Evolutionary conservation across 1,284 basidiomycete species (phyloP), one percentile per base, ranked within the genome.

Genomic region (Peniophora sp.): DNA sequence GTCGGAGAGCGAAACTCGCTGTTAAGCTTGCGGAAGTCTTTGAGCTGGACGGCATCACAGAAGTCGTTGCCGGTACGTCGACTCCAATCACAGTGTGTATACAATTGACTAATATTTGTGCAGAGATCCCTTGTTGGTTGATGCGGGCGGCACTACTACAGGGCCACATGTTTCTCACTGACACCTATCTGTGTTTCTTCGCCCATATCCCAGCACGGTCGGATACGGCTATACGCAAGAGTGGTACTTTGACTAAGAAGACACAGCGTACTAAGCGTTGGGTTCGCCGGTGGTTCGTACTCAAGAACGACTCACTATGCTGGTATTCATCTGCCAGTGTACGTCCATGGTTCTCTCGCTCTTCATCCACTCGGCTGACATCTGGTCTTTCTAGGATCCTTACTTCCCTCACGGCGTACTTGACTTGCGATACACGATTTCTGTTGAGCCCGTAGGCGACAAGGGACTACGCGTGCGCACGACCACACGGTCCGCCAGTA

Each of bases 321-420:
- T 97, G 95, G 95, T 97, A 92, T 64, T 88, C 92, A 55, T 92
- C 89, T n/a, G 89, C 92, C 44, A 83, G 89, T 50, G 91, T 91
- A 62, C 69, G 79, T 61, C 41, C 46, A 34, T 52, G 25, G 27
- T 49, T 48, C 51, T 22, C 24, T 55, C 32, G 55, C 44, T 47
- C 50, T 48, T 16, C 35, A 43, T 48, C 8, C 38, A n/a, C n/a
- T 11, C 12, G n/a, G n/a, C 38, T 41, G 19, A 41, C 16, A 20
- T 20, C 8, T 50, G 8, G 38, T 24, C 35, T 48, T 27, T 35
- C 43, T 57, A 92, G 84, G 93, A 98, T 59, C 94, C 93, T 0
- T 99, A 97, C 69, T 98, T 99, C 66, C 92, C 95, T 6, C 89
- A 94, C 57, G 96, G 94, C 20, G 94, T 97, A 52, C 79, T 97